These are phyloP conservation scores for Claviceps purpurea DNA, from an alignment of 2,329 filamentous ascomycete genomes.

Conservation along the genomic window DNA sequence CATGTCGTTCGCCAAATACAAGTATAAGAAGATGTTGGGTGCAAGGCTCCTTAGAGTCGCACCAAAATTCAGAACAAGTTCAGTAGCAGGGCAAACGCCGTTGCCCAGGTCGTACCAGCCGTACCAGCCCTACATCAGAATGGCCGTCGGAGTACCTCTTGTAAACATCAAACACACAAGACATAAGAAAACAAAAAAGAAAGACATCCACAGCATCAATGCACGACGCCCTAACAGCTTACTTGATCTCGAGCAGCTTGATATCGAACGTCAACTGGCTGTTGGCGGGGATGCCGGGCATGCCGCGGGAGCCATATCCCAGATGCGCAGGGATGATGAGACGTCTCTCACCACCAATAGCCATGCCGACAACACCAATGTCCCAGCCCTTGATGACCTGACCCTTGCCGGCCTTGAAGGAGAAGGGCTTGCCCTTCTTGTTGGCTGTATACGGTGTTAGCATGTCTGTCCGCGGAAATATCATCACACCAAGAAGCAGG, in stretches of 20 bases:
- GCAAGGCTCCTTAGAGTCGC: conserved; percentile 30
- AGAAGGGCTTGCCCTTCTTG: conserved; percentile 97
- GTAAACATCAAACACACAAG: not conserved
- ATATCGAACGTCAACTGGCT: conserved; percentile 86
- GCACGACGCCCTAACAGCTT: conserved; percentile 20
- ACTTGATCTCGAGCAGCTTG: conserved; percentile 75
- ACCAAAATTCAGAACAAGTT: conserved; percentile 6
- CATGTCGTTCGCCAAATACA: not conserved
- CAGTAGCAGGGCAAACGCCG: conserved; percentile 7
- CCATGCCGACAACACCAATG: conserved; percentile 84
- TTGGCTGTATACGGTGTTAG: conserved; percentile 47
- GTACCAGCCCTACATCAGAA: conserved; percentile 1
- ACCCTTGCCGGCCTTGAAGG: conserved; percentile 84
- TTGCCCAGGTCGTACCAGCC: conserved; percentile 5
- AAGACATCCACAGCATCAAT: not conserved
- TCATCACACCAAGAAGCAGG: no score
- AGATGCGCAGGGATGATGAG: conserved; percentile 77
- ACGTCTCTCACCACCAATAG: conserved; percentile 83
- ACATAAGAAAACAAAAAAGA: not conserved
- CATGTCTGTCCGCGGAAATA: not conserved
- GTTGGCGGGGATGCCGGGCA: conserved; percentile 82
- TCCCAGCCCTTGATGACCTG: conserved; percentile 99
- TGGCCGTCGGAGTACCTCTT: conserved; percentile 4
- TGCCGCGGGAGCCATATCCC: conserved; percentile 75
- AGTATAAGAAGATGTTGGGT: conserved; percentile 22